Evolutionary conservation across 768 basidiomycete species (phyloP).

Genomic region (Hemileccinum rubropunctum): DNA sequence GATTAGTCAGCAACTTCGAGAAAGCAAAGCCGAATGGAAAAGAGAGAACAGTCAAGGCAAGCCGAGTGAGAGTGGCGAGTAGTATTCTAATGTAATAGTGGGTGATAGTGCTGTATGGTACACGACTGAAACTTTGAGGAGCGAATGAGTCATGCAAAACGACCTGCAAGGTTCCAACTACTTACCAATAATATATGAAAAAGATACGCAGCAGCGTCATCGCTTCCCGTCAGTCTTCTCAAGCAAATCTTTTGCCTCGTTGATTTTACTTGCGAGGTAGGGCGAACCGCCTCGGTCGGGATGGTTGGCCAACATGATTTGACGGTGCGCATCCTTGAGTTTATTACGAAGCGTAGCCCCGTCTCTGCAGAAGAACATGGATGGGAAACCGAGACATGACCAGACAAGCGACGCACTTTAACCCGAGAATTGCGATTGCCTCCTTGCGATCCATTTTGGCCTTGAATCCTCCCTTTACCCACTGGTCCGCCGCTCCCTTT

Average conservation of each 20-base stretch:
- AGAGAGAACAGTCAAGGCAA: not conserved
- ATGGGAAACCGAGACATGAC: not conserved
- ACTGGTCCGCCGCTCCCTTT: conserved; percentile 70
- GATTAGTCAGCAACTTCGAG: conserved; percentile 20
- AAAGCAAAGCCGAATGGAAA: no score
- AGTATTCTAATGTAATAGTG: conserved; percentile 18
- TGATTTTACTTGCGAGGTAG: conserved; percentile 97
- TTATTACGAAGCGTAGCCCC: conserved; percentile 67
- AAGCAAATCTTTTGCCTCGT: conserved; percentile 93
- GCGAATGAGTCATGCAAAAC: conserved; percentile 1
- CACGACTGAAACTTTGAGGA: conserved; percentile 9
- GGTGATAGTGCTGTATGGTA: conserved; percentile 17
- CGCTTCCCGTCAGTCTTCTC: conserved; percentile 71
- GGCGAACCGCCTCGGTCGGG: conserved; percentile 99
- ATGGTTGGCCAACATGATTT: conserved; percentile 98
- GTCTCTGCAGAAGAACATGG: conserved; percentile 54
- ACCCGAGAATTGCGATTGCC: conserved; percentile 85
- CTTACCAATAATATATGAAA: conserved; percentile 9
- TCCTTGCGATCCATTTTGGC: conserved; percentile 95
- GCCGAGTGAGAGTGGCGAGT: conserved; percentile 11
- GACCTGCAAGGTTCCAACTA: not conserved
- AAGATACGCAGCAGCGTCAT: conserved; percentile 8
- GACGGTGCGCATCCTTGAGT: conserved; percentile 93
- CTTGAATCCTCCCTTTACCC: conserved; percentile 92
- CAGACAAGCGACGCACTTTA: conserved; percentile 63